phyloP scores from a whole-genome alignment of 257 asterid species.

The Solanum gracilifrons region DNA sequence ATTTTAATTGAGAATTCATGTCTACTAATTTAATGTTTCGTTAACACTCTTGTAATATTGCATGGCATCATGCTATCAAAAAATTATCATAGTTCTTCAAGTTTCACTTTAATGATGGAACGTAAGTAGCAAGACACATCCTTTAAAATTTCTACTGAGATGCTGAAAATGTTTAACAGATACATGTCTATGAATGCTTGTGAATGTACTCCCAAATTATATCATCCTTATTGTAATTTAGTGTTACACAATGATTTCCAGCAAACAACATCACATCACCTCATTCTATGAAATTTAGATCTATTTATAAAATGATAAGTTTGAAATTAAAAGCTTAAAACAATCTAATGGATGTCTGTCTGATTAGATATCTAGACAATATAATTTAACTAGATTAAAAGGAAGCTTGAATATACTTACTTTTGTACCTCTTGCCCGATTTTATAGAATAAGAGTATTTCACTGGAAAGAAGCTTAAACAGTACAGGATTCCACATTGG shows the following conservation, averaged over 20 bases:
- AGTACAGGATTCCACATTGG: slow-evolving; percentile 96
- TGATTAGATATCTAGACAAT: neutral
- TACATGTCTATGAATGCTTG: neutral
- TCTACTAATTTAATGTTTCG: neutral
- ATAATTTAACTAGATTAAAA: neutral
- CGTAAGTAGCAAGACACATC: neutral
- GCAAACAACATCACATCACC: neutral
- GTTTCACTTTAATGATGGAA: neutral
- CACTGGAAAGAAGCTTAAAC: slow-evolving; percentile 57
- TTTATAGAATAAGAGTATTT: slow-evolving; percentile 70
- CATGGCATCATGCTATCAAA: neutral
- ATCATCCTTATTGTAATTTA: neutral
- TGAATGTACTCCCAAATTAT: neutral
- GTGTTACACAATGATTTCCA: neutral
- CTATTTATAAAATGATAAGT: neutral
- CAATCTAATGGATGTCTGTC: neutral
- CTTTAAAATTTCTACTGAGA: neutral
- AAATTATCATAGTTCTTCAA: neutral
- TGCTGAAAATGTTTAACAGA: neutral
- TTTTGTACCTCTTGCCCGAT: slow-evolving; percentile 83
- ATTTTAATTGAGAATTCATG: neutral
- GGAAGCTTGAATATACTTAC: slow-evolving; percentile 26
- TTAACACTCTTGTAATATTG: neutral
- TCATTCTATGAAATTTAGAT: neutral
- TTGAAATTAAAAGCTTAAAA: neutral